Conservation (phyloP, 1,139 yeast species). For the Kazachstania sp. region DNA sequence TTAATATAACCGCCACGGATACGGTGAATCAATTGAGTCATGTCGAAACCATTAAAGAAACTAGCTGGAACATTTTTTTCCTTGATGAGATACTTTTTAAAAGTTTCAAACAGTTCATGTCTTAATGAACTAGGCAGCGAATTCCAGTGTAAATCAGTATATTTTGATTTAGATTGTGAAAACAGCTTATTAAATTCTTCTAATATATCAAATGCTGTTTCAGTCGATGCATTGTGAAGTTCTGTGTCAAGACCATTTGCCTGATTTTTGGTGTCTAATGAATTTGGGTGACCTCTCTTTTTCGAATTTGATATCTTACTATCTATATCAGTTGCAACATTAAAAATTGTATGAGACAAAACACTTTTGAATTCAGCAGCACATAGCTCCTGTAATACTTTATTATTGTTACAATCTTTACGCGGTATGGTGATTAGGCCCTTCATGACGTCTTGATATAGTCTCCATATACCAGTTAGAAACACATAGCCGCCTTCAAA, state of each 20-base stretch:
- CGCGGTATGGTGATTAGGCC: conserved; percentile 13
- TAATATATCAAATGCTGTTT: background rate
- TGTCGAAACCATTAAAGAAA: conserved; percentile 15
- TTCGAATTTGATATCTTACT: background rate
- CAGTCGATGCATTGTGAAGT: background rate
- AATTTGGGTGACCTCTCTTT: background rate
- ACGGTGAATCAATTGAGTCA: conserved; percentile 47
- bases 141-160: conserved; percentile 9
- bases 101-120: conserved; percentile 21
- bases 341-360: conserved; percentile 3
- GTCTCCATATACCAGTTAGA: conserved; percentile 83
- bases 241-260: background rate
- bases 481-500: conserved; percentile 82
- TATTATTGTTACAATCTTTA: background rate
- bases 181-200: background rate
- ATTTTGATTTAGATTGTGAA: conserved; percentile 1
- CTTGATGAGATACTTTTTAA: conserved; percentile 41
- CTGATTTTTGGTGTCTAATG: background rate
- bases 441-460: conserved; percentile 29
- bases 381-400: conserved; percentile 4
- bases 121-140: conserved; percentile 1
- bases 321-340: background rate
- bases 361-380: conserved; percentile 9
- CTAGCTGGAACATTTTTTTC: conserved; percentile 30
- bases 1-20: conserved; percentile 87